Base-by-base conservation (phyloP, 352 stramenopile species). In the Phytophthora pseudosyringae region DNA sequence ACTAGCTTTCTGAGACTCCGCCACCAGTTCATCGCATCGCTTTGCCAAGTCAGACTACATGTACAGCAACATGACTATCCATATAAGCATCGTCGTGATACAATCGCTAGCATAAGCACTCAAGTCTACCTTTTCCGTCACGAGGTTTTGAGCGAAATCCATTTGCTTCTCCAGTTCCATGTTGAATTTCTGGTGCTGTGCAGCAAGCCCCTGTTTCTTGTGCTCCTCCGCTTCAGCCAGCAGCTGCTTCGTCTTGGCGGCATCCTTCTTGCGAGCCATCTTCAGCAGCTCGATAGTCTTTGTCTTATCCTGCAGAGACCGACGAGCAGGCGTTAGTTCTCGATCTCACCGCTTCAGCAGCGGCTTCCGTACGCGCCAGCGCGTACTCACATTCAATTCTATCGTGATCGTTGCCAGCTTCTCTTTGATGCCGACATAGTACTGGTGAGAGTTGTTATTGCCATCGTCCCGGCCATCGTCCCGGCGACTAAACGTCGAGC, bases 281-380 rank as follows among this genome's bases (percentile, higher is more conserved):
- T 91, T 91, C 33, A 94, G 76, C 63, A 93, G 35, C 41, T 93
- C 83, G 10, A 93, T 91, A n/a, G 86, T 94, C 59, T 94, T 91
- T 33, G 75, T 87, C 52, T 94, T 94, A 67, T 93, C 86, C 86
- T 94, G 49, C 0, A 47, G 28, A 47, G n/a, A 39, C 6, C 2
- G 5, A 50, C 43, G 32, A 31, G 40, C 13, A 58, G 2, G 2
- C 18, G 31, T 65, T 38, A 65, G 4, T 18, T 4, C 26, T 18
- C 49, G 7, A 39, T 57, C n/a, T 38, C 54, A 50, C 9, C n/a
- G 21, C 21, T 21, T 21, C 21, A 2, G 21, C 21, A 21, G 21
- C 21, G 21, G 10, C 15, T 25, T 10, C 12, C 43, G 68, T 4
- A 28, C 40, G 46, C 12, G 54, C 3, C 8, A 38, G 6, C 21